Conservation (phyloP, 2,329 filamentous ascomycete species). For the Hortaea sp. region DNA sequence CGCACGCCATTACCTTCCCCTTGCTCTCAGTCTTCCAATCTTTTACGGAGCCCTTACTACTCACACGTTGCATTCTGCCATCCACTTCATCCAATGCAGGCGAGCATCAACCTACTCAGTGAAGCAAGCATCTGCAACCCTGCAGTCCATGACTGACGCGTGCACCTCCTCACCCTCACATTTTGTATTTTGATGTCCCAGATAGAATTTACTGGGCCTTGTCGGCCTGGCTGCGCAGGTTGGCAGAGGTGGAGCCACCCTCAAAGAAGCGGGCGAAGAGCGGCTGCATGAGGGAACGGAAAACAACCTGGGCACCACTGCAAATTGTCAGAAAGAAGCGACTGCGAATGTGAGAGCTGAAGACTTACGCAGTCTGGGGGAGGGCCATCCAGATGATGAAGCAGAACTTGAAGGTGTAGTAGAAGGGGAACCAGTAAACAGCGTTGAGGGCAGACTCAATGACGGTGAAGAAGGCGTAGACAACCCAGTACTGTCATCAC, state of each 20-base stretch:
- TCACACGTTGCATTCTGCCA: neutral
- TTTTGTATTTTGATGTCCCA: constrained; percentile 4
- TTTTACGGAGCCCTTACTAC: neutral
- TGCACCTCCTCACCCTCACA: neutral
- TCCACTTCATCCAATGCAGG: neutral
- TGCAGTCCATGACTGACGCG: neutral
- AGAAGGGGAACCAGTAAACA: constrained; percentile 94
- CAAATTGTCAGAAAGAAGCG: neutral
- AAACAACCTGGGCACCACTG: constrained; percentile 91
- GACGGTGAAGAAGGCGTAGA: constrained; percentile 72
- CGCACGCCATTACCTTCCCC: neutral
- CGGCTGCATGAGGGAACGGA: constrained; percentile 89
- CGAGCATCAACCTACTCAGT: neutral
- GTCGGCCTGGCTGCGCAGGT: constrained; percentile 82
- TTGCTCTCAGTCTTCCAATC: neutral
- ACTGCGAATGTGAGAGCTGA: neutral
- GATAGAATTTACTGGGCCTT: constrained; percentile 39
- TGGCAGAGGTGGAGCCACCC: constrained; percentile 64
- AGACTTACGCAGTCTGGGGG: constrained; percentile 75
- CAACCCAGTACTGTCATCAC: constrained; percentile 64
- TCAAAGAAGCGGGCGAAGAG: constrained; percentile 88
- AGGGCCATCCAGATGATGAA: constrained; percentile 97
- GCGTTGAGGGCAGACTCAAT: constrained; percentile 74
- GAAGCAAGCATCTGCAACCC: neutral
- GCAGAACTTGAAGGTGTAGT: constrained; percentile 99